Evolutionary conservation across 1,284 basidiomycete species (phyloP).

Genomic region (Cutaneotrichosporon spelunceum): DNA sequence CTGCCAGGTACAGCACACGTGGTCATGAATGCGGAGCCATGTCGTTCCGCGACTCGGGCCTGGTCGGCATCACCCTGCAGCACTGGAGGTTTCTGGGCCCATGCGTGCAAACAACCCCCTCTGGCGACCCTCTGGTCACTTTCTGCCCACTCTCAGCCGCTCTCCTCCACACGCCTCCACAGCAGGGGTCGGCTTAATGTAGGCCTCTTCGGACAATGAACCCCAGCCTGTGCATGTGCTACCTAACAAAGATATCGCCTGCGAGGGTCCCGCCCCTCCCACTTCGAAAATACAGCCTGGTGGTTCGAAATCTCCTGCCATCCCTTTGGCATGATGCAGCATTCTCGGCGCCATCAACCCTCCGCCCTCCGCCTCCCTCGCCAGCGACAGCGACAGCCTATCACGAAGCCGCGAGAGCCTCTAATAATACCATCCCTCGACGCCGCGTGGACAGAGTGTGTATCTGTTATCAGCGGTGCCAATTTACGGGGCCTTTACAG

Average conservation of each 20-base stretch:
- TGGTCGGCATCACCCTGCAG: no score
- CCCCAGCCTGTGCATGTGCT: background rate
- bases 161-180: background rate
- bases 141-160: no score
- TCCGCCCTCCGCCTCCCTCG: background rate
- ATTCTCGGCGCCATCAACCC: background rate
- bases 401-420: background rate
- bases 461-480: background rate
- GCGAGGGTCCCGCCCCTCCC: background rate
- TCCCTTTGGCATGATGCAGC: background rate
- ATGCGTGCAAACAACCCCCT: no score
- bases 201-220: slow-evolving; percentile 1
- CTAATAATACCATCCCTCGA: background rate
- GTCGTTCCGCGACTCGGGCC: slow-evolving; percentile 8
- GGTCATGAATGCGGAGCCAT: background rate
- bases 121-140: no score
- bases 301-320: background rate
- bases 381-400: background rate
- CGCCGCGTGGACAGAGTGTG: background rate
- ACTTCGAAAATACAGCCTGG: background rate
- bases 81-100: no score
- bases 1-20: background rate
- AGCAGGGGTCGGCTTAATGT: slow-evolving; percentile 9
- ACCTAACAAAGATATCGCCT: background rate
- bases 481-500: background rate